Evolutionary conservation across 768 basidiomycete species (phyloP), one percentile per base, ranked within the genome.

Genomic region (Serendipita vermifera): DNA sequence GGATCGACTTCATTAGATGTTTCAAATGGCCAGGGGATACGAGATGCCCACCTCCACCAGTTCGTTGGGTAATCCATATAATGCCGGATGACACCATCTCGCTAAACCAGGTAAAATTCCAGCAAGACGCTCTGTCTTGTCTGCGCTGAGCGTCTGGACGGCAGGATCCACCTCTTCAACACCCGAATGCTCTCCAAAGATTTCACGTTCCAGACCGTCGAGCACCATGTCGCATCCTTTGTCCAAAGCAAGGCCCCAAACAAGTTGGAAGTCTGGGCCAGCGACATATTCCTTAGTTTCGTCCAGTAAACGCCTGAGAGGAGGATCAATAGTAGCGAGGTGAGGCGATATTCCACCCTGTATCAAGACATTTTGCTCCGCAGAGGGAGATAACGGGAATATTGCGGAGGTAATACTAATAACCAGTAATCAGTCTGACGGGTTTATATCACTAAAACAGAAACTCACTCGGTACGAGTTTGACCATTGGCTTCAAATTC

Each of bases 31-130:
- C 39, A 38, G 2, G 15, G 20, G 26, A 56, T 56, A 38, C 48
- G 38, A 17, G 36, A 17, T 5, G 77, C 85, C 68, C 64, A 89
- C 90, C 71, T 92, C 88, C 26, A 89, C 77, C 60, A 90, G 70
- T 65, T 86, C 87, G 65, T 87, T 89, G 33, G 86, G 87, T 55
- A 83, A 65, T 15, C 77, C 77, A 59, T 79, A 75, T 61, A 90
- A 65, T 35, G 82, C 81, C 57, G 80, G 57, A 60, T 78, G 78
- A 62, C 82, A 83, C 88, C 90, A 91, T 57, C 80, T 72, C 55
- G 85, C 81, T 38, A 96, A 69, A 1, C 79, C 84, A 3, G 91
- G 92, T 27, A 97, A 69, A 61, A 94, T 69, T 3, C 82, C 81
- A 13, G 89, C 93, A 13, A 96, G 67, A 41, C 86, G 72, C 51